A percentile compares a stretch with the other conserved stretches of the same genome.
phyloP scores from a whole-genome alignment of 1,284 basidiomycete species.

The Cryptococcus sp. region DNA sequence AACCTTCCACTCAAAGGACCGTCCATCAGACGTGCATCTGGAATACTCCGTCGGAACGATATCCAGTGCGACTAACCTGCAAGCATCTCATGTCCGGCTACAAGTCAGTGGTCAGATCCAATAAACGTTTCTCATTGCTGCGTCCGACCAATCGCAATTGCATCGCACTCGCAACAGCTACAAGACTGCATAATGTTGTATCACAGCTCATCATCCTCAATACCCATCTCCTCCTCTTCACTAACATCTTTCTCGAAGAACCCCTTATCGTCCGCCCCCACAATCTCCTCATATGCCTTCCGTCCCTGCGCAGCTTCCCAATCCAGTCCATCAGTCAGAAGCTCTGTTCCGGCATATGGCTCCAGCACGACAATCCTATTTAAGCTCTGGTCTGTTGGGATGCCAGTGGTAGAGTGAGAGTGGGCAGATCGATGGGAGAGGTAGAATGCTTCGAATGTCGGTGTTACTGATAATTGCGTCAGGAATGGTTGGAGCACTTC shows the following conservation, averaged over 20 bases:
- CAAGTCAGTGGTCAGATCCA: too few relatives aligned
- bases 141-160: too few relatives aligned
- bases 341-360: conserved; percentile 35
- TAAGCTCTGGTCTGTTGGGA: too few relatives aligned
- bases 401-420: too few relatives aligned
- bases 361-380: conserved; percentile 23
- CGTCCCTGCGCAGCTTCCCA: conserved; percentile 46
- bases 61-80: too few relatives aligned
- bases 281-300: conserved; percentile 34
- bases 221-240: conserved; percentile 51
- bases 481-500: conserved; percentile 34
- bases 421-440: conserved; percentile 14
- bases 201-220: conserved; percentile 46
- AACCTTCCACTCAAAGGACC: too few relatives aligned
- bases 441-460: conserved; percentile 37
- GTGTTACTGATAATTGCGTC: conserved; percentile 18
- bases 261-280: conserved; percentile 37
- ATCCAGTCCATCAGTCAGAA: conserved; percentile 47
- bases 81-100: too few relatives aligned
- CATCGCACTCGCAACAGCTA: too few relatives aligned
- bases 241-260: conserved; percentile 59
- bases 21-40: too few relatives aligned
- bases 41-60: too few relatives aligned
- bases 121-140: too few relatives aligned
- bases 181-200: too few relatives aligned